These are phyloP conservation scores for Podospora appendiculata DNA, from an alignment of 495 filamentous ascomycete species.

Conservation along the genomic window DNA sequence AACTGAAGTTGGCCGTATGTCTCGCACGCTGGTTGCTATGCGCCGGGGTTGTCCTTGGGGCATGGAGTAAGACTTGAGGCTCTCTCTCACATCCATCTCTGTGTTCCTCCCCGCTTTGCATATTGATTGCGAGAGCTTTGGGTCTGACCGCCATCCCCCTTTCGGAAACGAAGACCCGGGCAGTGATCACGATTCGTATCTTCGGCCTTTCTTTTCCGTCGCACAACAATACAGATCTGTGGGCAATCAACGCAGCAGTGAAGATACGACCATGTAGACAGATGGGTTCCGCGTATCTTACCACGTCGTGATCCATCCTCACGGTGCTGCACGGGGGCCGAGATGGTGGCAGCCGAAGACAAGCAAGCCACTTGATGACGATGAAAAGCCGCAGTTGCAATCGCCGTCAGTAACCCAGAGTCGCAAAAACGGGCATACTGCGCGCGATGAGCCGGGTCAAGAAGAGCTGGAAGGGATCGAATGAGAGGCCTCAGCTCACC, in stretches of 20 bases:
- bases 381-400: neutral
- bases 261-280: neutral
- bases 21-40: neutral
- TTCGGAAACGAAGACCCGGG: neutral
- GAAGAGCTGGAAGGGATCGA: too few relatives aligned
- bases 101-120: neutral
- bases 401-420: too few relatives aligned
- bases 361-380: neutral
- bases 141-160: neutral
- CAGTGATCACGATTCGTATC: neutral
- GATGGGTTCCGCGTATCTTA: slow-evolving; percentile 4
- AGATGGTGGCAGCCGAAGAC: neutral
- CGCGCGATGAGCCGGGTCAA: slow-evolving; percentile 6
- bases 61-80: too few relatives aligned
- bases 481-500: neutral
- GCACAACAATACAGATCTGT: neutral
- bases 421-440: neutral
- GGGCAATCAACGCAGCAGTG: neutral
- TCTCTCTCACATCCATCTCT: too few relatives aligned
- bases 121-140: neutral
- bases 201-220: neutral
- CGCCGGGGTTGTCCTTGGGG: too few relatives aligned
- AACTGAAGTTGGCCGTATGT: neutral
- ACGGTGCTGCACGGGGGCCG: neutral
- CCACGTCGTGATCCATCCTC: slow-evolving; percentile 12